Percentiles rank a stretch among this genome's conserved stretches.
These are phyloP conservation scores for Plectranthus barbatus DNA, from an alignment of 257 asterid species.

Conservation along the genomic window DNA sequence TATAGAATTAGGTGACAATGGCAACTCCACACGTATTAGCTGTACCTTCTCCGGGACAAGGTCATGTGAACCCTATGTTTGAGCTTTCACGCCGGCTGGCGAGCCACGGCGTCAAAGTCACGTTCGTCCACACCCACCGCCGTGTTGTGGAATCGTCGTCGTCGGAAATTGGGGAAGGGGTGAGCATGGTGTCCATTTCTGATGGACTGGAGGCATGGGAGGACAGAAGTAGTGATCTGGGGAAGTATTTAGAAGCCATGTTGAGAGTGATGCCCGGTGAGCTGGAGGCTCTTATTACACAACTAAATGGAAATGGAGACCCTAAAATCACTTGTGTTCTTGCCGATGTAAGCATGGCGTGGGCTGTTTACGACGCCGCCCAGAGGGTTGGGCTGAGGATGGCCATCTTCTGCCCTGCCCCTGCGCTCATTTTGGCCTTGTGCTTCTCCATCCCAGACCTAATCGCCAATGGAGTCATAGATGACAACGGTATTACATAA, in stretches of 20 bases:
- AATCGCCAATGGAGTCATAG: constrained; percentile 34
- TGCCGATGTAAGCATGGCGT: constrained; percentile 31
- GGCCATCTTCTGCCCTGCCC: constrained; percentile 36
- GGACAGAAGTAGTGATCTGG: constrained; percentile 41
- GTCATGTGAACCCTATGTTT: not conserved
- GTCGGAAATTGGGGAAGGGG: constrained; percentile 10
- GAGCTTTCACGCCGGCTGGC: not conserved
- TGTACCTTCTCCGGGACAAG: not conserved
- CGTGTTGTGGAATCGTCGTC: constrained; percentile 22
- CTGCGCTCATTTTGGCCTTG: constrained; percentile 28
- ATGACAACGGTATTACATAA: constrained; percentile 29
- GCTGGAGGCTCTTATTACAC: constrained; percentile 29
- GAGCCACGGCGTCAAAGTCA: not conserved
- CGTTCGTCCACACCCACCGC: not conserved
- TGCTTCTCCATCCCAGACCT: constrained; percentile 11
- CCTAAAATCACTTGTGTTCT: constrained; percentile 21
- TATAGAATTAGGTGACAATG: no score
- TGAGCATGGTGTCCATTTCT: constrained; percentile 36
- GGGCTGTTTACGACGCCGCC: constrained; percentile 27
- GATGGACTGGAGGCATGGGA: constrained; percentile 51
- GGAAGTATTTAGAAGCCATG: constrained; percentile 21
- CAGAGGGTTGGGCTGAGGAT: constrained; percentile 28
- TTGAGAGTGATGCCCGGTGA: constrained; percentile 30
- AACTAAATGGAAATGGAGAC: constrained; percentile 8
- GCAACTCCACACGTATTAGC: not conserved